Conservation (phyloP, 305 asterid species). For the Solanum aculeatissimum region DNA sequence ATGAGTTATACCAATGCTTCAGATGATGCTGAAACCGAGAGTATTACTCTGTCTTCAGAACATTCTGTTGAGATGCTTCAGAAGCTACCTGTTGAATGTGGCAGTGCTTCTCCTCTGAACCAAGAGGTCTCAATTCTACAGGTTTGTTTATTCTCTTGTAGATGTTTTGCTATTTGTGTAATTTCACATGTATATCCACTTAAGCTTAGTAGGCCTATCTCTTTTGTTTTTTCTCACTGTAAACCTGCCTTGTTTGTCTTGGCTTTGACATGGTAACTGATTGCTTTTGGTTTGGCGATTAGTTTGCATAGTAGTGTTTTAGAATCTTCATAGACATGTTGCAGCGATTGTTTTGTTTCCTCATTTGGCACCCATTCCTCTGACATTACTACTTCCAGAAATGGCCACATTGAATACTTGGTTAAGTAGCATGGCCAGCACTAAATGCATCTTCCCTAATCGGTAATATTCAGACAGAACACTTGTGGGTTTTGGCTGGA, state of each 20-base stretch:
- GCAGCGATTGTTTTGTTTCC: background rate
- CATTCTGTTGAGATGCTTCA: slow-evolving; percentile 18
- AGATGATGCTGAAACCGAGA: slow-evolving; percentile 24
- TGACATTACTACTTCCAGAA: background rate
- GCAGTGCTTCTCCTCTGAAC: slow-evolving; percentile 15
- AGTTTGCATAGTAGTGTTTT: background rate
- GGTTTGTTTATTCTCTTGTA: slow-evolving; percentile 35
- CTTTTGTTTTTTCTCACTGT: background rate
- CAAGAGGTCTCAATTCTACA: slow-evolving; percentile 24
- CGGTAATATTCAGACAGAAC: background rate
- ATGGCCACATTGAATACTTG: background rate
- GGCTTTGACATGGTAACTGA: background rate
- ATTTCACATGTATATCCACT: background rate
- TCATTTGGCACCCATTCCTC: background rate
- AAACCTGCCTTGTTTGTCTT: background rate
- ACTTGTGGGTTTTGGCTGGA: background rate
- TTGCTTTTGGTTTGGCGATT: background rate
- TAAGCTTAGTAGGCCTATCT: background rate
- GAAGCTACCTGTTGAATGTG: slow-evolving; percentile 16
- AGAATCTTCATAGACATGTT: background rate
- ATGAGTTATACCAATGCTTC: slow-evolving; percentile 22
- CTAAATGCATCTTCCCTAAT: background rate
- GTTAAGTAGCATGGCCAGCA: background rate
- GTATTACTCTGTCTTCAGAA: slow-evolving; percentile 19
- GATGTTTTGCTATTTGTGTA: background rate